These are phyloP conservation scores for Phycomyces blakesleeanus DNA, from an alignment of 192 early-diverging fungal genomes.

Conservation along the genomic window DNA sequence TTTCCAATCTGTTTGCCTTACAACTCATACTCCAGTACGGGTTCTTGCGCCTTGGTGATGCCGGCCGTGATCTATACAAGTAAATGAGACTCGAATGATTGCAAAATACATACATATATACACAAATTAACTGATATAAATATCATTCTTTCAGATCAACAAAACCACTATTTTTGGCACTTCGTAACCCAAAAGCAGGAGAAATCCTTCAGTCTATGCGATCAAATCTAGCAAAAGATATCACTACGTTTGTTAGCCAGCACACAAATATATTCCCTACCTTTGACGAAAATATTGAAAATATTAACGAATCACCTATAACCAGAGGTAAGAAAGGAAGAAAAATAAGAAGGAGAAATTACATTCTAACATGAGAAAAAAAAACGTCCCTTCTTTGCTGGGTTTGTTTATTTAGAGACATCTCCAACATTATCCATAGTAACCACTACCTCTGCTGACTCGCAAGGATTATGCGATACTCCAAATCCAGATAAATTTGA, in stretches of 20 bases:
- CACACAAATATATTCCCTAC: constrained; percentile 52
- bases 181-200: constrained; percentile 46
- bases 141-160: constrained; percentile 53
- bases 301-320: not conserved
- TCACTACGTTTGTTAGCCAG: constrained; percentile 77
- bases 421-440: no score
- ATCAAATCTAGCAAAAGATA: constrained; percentile 61
- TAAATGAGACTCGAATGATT: constrained; percentile 20
- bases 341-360: no score
- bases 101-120: not conserved
- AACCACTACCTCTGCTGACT: no score
- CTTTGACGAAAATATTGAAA: not conserved
- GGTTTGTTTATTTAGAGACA: no score
- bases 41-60: constrained; percentile 68
- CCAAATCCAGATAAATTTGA: no score
- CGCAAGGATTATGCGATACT: no score
- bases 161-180: constrained; percentile 77
- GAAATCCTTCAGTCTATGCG: constrained; percentile 56
- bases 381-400: no score
- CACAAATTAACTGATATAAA: not conserved
- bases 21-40: constrained; percentile 67
- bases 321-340: no score
- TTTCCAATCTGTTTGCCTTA: constrained; percentile 33
- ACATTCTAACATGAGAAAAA: no score
- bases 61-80: constrained; percentile 70